Conservation (phyloP, 768 basidiomycete species). For the Termitomyces sp. region DNA sequence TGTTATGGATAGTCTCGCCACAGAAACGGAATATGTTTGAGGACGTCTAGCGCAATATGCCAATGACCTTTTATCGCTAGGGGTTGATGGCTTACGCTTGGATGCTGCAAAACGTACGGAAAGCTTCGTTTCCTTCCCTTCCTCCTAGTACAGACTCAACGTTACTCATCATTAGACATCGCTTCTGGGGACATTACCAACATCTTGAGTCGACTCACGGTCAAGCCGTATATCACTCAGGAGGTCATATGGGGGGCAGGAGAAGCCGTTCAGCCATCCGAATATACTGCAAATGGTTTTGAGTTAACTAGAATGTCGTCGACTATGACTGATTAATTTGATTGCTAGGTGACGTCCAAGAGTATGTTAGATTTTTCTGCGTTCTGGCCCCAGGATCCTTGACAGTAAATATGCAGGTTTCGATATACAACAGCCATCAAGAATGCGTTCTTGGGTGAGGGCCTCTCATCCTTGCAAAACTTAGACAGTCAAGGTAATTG, state of each 20-base stretch:
- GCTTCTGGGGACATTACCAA: constrained; percentile 47
- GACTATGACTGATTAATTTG: neutral
- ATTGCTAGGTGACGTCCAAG: constrained; percentile 56
- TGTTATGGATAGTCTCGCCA: constrained; percentile 43
- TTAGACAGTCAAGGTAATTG: constrained; percentile 45
- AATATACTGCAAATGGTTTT: constrained; percentile 51
- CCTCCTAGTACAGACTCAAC: neutral
- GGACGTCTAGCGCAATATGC: constrained; percentile 48
- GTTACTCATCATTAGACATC: constrained; percentile 39
- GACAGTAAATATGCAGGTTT: constrained; percentile 34
- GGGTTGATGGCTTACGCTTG: constrained; percentile 57
- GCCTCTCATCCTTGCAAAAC: constrained; percentile 48
- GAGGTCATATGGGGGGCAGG: constrained; percentile 53
- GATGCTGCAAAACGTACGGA: constrained; percentile 62
- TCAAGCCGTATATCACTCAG: constrained; percentile 56
- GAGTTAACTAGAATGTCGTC: neutral
- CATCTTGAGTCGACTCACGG: constrained; percentile 42
- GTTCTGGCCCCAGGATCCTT: neutral
- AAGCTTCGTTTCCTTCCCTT: neutral
- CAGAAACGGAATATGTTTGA: constrained; percentile 60
- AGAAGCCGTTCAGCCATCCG: constrained; percentile 50
- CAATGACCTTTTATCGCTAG: constrained; percentile 59
- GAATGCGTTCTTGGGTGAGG: constrained; percentile 47
- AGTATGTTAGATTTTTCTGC: constrained; percentile 30
- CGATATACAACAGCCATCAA: constrained; percentile 52